Base-by-base conservation (phyloP, 169 alveolate genomes). In the Plasmodium inui region DNA sequence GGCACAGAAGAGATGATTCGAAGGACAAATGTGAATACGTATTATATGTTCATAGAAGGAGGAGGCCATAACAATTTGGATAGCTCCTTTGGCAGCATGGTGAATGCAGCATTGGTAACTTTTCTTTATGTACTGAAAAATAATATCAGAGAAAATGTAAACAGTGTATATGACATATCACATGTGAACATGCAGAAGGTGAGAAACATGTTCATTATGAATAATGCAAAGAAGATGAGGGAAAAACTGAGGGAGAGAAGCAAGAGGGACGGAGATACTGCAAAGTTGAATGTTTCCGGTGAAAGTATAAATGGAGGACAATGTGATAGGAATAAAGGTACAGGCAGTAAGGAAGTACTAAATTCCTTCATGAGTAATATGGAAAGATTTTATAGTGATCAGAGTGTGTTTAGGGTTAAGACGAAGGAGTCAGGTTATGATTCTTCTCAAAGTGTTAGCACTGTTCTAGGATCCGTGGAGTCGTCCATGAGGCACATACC, bases 51-150 rank as follows among this genome's bases (percentile, higher is more conserved):
- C 91, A 94, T 96, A 19, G 94, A 95, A 53, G 97, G 93, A 37
- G 98, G 96, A 5, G 86, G 86, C 0, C 98, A 96, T 85, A 95
- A 96, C 79, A 90, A 96, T 81, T 83, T 96, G 84, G 98, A 96
- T 61, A 76, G 89, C 14, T 76, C 83, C 34, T 96, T 17, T 78
- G 74, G 76, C 37, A 6, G 90, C 84, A 44, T 95, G 92, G 73
- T 92, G 55, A 53, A 92, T 95, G 28, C 81, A 55, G 74, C 96
- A 14, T 32, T 96, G 88, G 74, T 95, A 26, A 19, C 84, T 3
- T 90, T 90, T 22, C n/a, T 90, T 4, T 81, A 14, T 81, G 78
- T 90, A 0, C 82, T 90, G 6, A 79, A 32, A 82, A 34, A 70
- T 70, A 90, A 90, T 67, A 81, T 80, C 32, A 73, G 85, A 41